Conservation (phyloP, 495 filamentous ascomycete species). For the Neurospora sp. region DNA sequence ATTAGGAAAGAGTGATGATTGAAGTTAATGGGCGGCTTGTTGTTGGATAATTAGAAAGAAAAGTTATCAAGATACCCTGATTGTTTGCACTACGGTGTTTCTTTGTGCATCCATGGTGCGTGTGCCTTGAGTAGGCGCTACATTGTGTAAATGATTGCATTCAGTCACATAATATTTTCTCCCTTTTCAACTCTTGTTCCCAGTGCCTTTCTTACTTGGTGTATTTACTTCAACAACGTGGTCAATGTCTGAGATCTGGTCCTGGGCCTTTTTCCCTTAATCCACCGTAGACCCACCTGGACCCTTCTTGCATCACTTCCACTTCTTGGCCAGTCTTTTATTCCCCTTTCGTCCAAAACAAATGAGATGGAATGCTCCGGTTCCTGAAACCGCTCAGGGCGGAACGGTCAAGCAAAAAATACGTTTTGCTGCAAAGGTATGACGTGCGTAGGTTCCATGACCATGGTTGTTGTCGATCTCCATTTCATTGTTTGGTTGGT, state of each 20-base stretch:
- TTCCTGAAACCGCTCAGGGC: not conserved
- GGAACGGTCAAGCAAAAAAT: not conserved
- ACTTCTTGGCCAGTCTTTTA: too few species aligned
- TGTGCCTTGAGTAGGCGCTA: not conserved
- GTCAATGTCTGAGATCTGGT: not conserved
- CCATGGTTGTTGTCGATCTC: not conserved
- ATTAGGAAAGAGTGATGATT: not conserved
- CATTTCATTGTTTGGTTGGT: not conserved
- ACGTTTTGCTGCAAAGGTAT: not conserved
- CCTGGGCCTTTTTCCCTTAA: not conserved
- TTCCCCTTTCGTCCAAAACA: not conserved
- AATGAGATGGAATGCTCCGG: not conserved
- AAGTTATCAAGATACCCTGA: not conserved
- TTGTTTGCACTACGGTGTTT: not conserved
- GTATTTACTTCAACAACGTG: not conserved
- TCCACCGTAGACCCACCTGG: not conserved
- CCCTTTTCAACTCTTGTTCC: too few species aligned
- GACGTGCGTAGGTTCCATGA: not conserved
- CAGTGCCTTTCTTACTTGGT: too few species aligned
- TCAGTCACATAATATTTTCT: too few species aligned
- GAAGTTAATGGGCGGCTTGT: not conserved
- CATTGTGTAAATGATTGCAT: not conserved
- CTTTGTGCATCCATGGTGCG: not conserved
- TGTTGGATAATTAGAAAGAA: not conserved
- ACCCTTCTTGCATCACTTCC: not conserved